These are phyloP conservation scores for Globisporangium irregulare DNA, from an alignment of 352 stramenopile genomes.

Conservation along the genomic window DNA sequence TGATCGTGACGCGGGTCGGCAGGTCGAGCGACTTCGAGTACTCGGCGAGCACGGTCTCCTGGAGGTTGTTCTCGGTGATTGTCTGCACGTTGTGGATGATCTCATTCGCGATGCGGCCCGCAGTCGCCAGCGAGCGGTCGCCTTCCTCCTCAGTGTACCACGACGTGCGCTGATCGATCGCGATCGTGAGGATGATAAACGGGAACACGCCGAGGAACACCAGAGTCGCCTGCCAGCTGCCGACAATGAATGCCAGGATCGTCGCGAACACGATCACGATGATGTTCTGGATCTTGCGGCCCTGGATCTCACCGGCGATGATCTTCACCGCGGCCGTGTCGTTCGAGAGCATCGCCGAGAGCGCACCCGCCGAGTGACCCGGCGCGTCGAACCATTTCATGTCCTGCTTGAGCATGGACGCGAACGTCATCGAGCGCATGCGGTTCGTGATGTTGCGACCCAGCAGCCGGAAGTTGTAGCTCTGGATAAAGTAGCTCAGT, in stretches of 20 bases:
- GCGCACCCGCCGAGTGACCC: conserved; percentile 10
- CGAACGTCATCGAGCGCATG: conserved; percentile 15
- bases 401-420: conserved; percentile 21
- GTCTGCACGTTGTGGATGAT: conserved; percentile 28
- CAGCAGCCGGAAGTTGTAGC: conserved; percentile 12
- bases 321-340: conserved; percentile 15
- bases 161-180: conserved; percentile 9
- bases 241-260: conserved; percentile 15
- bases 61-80: conserved; percentile 22
- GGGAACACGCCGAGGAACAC: conserved; percentile 7
- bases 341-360: conserved; percentile 20
- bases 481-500: conserved; percentile 20
- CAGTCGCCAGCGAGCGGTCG: conserved; percentile 19
- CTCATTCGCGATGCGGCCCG: conserved; percentile 22
- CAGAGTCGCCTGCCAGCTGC: conserved; percentile 11
- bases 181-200: conserved; percentile 7
- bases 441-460: conserved; percentile 16
- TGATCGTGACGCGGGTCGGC: conserved; percentile 14
- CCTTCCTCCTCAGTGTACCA: conserved; percentile 19
- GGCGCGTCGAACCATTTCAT: conserved; percentile 22
- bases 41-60: conserved; percentile 9
- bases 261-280: conserved; percentile 20
- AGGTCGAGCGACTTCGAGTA: conserved; percentile 10
- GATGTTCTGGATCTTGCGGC: conserved; percentile 24
- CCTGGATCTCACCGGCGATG: conserved; percentile 20